Base-by-base conservation (phyloP, 345 rosid genomes). In the Eucalyptus globulus region DNA sequence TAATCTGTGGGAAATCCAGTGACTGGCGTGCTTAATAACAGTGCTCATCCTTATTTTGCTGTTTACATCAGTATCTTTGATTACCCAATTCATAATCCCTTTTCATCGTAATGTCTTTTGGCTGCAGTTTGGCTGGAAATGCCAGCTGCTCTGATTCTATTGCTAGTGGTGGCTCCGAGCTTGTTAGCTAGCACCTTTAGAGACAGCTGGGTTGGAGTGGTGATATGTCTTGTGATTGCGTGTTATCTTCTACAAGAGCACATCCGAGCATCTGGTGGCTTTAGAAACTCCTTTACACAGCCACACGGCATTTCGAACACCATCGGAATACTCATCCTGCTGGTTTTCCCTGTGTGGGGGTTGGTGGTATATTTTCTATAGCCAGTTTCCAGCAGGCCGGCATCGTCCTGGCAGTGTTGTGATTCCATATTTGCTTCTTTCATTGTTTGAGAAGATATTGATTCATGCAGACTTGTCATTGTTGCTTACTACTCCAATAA, bases 241-340 rank as follows among this genome's bases (percentile, higher is more conserved):
- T 97, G 99, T 88, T 98, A 98, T 94, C 94, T 97, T 17, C 91
- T 98, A 81, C 99, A 98, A 91, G 98, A 98, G 90, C 99, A 98
- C 93, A 95, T 98, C 49, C 93, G 99, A 86, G 99, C 99, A 81
- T 94, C 99, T 6, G 99, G 97, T n/a, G 99, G 99, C 62, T 95
- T 98, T 95, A 95, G 97, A 87, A 96, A 95, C 88, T 92, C 99
- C 27, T 97, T 98, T 60, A 97, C 97, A 24, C 94, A 93, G 76
- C 88, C 92, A 76, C 88, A 95, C 51, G 99, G 99, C 80, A 88
- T 97, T 88, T 96, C 99, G 85, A 98, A 96, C 92, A 97, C 98
- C 5, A 6, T 96, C 19, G 99, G 99, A 16, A 96, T 98, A 89
- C 91, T 98, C 90, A 92, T 97, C 85, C 94, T 98, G 65, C 34